A percentile compares a stretch with the other conserved stretches of the same genome.
phyloP scores from a whole-genome alignment of 345 rosid species.

The Corymbia maculata region DNA sequence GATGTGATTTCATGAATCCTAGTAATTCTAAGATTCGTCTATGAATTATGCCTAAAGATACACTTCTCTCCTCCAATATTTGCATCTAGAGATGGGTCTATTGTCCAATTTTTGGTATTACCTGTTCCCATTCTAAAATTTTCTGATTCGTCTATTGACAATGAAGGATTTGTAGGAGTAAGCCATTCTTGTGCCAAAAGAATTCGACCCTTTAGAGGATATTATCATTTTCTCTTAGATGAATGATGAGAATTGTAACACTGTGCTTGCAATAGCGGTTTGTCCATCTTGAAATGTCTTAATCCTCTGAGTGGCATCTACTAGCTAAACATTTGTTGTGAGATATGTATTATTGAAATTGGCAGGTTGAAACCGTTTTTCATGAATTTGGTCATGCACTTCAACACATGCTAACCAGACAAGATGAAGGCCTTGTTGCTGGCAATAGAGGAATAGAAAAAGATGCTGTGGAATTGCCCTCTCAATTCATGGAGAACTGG shows the following conservation, averaged over 20 bases:
- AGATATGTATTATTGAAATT: not conserved
- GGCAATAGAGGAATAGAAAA: constrained; percentile 75
- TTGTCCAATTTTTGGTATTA: not conserved
- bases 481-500: constrained; percentile 98
- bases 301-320: not conserved
- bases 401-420: constrained; percentile 88
- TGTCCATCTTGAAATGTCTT: not conserved
- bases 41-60: not conserved
- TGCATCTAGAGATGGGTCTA: not conserved
- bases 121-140: not conserved
- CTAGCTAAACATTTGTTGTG: not conserved
- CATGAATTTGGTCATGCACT: constrained; percentile 98
- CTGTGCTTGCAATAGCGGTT: not conserved
- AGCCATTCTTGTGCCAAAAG: not conserved
- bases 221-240: not conserved
- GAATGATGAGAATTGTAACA: not conserved
- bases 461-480: constrained; percentile 92
- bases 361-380: constrained; percentile 84
- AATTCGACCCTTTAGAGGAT: not conserved
- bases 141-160: not conserved
- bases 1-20: not conserved
- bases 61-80: not conserved
- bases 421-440: constrained; percentile 86
- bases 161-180: not conserved
- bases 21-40: not conserved